Conservation (phyloP, 805 yeast species). For the Sugiyamaella qingdaonensis region DNA sequence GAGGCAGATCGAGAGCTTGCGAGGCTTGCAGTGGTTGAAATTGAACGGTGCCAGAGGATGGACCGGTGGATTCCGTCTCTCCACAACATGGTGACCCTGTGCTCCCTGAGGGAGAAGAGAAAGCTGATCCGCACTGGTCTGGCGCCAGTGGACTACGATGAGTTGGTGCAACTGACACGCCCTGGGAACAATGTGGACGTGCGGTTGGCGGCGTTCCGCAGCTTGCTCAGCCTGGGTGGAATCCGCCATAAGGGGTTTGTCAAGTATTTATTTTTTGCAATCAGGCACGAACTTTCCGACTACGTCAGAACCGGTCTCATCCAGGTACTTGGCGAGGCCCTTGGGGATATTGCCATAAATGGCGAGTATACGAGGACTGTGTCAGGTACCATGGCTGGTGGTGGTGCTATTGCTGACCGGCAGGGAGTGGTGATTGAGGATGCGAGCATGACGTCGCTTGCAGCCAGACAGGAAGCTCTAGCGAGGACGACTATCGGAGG, state of each 20-base stretch:
- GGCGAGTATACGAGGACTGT: constrained; percentile 37
- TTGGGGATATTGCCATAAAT: constrained; percentile 64
- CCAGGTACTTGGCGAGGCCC: constrained; percentile 43
- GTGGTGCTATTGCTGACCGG: constrained; percentile 26
- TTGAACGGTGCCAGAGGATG: constrained; percentile 69
- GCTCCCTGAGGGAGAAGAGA: constrained; percentile 58
- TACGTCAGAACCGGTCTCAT: constrained; percentile 50
- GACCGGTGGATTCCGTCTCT: constrained; percentile 85
- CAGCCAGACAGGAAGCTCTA: constrained; percentile 53
- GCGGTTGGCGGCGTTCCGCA: constrained; percentile 64
- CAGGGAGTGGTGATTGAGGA: constrained; percentile 54
- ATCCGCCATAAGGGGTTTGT: constrained; percentile 59
- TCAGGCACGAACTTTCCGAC: constrained; percentile 53
- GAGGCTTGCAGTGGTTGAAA: constrained; percentile 53
- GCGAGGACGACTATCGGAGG: constrained; percentile 65
- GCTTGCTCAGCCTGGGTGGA: constrained; percentile 72
- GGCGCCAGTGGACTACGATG: constrained; percentile 48
- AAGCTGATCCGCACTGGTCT: constrained; percentile 54
- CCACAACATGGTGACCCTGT: constrained; percentile 49
- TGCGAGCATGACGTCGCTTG: constrained; percentile 33
- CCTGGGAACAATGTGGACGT: constrained; percentile 47
- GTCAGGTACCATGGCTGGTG: neutral
- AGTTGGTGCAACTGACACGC: constrained; percentile 51
- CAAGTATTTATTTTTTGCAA: constrained; percentile 54
- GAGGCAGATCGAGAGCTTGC: constrained; percentile 33